Evolutionary conservation across 2,329 filamentous ascomycete genomes (phyloP), one percentile per base, ranked within the genome.

Genomic region (Penicillium vulpinum): DNA sequence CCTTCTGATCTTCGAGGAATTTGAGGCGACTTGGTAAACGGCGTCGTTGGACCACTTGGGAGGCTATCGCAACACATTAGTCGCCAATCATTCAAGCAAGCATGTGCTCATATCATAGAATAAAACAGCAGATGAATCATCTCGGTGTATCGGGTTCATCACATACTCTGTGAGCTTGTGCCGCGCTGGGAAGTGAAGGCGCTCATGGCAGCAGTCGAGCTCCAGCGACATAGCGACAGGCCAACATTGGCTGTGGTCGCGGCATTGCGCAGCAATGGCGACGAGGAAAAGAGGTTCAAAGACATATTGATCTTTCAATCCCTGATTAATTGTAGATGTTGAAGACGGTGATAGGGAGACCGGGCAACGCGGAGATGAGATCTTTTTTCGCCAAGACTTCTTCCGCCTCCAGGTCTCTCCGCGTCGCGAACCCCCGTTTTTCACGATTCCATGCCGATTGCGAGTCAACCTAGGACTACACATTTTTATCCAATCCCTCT

Each of bases 1-100:
- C 58, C 58, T 69, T 72, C 57, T 76, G 72, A 31, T 76, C 70
- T 58, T 74, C 68, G 21, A 75, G 61, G 47, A 74, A 69, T 58
- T 61, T 67, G 44, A 67, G 56, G 55, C 73, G 72, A 60, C 68
- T 72, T 5, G 67, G 68, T 56, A 68, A 51, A 31, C 63, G 65
- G 56, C 70, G 69, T 35, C 64, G 65, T 45, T 60, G 61, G 40
- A 60, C 53, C 11, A 62, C 46, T 63, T 59, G 67, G 47, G 62
- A 54, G 39, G 43, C 64, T 71, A 48, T 51, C 35, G 28, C 21
- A 26, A 13, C 35, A 36, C 6, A 41, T 57, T 35, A 57, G 48
- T 55, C 41, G n/a, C 5, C 10, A 13, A 10, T 39, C 9, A 35
- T 2, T 21, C 3, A 6, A 29, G 35, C 22, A 2, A 40, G 22